These are phyloP conservation scores for Seiridium unicorne DNA, from an alignment of 2,329 filamentous ascomycete species.

Conservation along the genomic window DNA sequence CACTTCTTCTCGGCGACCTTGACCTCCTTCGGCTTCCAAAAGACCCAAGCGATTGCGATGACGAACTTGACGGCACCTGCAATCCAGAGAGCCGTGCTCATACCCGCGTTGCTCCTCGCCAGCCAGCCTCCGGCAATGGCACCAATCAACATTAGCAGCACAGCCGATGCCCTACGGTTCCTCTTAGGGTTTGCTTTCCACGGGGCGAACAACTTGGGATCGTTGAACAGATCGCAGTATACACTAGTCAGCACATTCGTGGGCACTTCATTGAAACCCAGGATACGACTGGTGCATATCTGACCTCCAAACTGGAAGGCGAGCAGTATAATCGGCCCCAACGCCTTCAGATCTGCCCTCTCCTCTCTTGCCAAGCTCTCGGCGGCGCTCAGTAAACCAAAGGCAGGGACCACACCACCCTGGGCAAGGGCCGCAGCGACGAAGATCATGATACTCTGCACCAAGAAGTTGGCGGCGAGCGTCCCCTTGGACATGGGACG, in stretches of 20 bases:
- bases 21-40: conserved; percentile 22
- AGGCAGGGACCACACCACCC: conserved; percentile 41
- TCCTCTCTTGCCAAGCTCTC: conserved; percentile 13
- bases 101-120: conserved; percentile 37
- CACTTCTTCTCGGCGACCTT: conserved; percentile 1
- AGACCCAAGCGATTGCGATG: conserved; percentile 33
- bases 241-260: conserved; percentile 54
- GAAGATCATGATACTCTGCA: conserved; percentile 50
- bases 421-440: conserved; percentile 52
- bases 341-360: conserved; percentile 34
- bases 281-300: conserved; percentile 46
- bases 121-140: conserved; percentile 49
- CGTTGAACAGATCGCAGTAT: conserved; percentile 52
- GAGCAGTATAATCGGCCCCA: conserved; percentile 45
- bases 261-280: conserved; percentile 53
- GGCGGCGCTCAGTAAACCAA: conserved; percentile 23
- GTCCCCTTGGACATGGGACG: conserved; percentile 38
- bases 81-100: conserved; percentile 43
- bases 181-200: conserved; percentile 44
- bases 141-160: conserved; percentile 44
- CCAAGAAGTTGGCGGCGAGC: conserved; percentile 46
- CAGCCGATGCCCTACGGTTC: conserved; percentile 43
- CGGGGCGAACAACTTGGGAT: conserved; percentile 43
- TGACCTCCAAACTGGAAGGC: conserved; percentile 54
- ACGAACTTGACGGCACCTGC: conserved; percentile 42